phyloP scores from a whole-genome alignment of 2,329 filamentous ascomycete genomes.

The Arthrinium phaeospermum region DNA sequence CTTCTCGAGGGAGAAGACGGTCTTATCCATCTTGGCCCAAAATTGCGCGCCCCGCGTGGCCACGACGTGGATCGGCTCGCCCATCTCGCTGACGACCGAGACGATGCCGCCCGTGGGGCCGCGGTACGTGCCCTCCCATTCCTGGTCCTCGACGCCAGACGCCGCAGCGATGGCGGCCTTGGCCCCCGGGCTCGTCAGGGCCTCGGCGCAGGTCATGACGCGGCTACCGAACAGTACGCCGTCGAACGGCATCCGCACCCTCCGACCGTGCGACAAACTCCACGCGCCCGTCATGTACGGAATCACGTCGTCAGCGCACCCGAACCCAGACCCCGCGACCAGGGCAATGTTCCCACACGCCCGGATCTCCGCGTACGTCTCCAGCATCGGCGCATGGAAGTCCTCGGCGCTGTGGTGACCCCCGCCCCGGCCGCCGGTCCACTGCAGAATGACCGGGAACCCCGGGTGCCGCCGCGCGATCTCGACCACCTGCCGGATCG shows the following conservation, averaged over 20 bases:
- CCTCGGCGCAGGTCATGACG: constrained; percentile 53
- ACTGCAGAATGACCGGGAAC: constrained; percentile 53
- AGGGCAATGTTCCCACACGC: constrained; percentile 52
- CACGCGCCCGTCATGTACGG: constrained; percentile 52
- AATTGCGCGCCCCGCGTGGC: constrained; percentile 44
- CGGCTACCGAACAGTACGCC: constrained; percentile 52
- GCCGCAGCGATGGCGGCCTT: constrained; percentile 52
- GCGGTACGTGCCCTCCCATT: constrained; percentile 54
- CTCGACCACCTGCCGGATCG: constrained; percentile 51
- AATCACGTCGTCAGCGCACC: constrained; percentile 51
- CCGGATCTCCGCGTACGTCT: constrained; percentile 50
- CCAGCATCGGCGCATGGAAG: constrained; percentile 53
- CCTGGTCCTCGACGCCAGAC: constrained; percentile 46
- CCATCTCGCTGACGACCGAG: constrained; percentile 42
- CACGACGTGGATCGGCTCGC: constrained; percentile 46
- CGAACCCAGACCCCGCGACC: constrained; percentile 53
- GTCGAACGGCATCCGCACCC: constrained; percentile 51
- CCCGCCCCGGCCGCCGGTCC: constrained; percentile 55
- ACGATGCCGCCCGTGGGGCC: constrained; percentile 35
- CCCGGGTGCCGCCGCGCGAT: constrained; percentile 51
- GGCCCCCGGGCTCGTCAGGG: constrained; percentile 47
- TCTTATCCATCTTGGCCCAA: constrained; percentile 44
- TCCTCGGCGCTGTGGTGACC: constrained; percentile 57
- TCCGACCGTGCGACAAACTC: constrained; percentile 48
- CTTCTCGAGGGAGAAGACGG: constrained; percentile 36